Evolutionary conservation across 2,329 filamentous ascomycete species (phyloP).

Genomic region (Diaporthe destruens): DNA sequence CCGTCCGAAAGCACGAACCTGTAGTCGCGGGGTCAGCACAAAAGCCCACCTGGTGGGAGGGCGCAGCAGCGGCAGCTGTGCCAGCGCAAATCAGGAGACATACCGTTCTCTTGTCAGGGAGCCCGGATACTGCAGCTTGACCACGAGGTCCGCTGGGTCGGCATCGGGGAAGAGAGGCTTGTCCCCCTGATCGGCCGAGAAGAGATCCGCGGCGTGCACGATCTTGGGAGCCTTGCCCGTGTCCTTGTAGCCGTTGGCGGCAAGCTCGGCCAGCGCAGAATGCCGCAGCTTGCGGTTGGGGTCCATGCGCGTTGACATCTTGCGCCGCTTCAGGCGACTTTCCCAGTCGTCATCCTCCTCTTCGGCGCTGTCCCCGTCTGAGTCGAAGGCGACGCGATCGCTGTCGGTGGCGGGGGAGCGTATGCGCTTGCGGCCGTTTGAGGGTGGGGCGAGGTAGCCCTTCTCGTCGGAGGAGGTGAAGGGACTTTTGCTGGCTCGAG

Average conservation of each 20-base stretch:
- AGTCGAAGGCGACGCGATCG: conserved; percentile 61
- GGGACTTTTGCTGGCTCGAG: conserved; percentile 39
- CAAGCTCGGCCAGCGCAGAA: conserved; percentile 46
- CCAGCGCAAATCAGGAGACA: conserved; percentile 30
- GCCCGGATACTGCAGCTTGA: conserved; percentile 89
- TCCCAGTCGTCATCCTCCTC: conserved; percentile 67
- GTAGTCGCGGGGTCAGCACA: conserved; percentile 40
- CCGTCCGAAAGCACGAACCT: conserved; percentile 83
- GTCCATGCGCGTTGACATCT: conserved; percentile 55
- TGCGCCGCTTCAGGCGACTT: conserved; percentile 61
- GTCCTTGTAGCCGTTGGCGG: conserved; percentile 29
- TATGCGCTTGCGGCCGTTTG: conserved; percentile 38
- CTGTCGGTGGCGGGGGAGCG: conserved; percentile 60
- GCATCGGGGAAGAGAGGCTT: conserved; percentile 61
- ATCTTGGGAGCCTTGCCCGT: conserved; percentile 61
- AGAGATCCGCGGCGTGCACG: conserved; percentile 71
- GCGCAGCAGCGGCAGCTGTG: not conserved
- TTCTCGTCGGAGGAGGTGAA: conserved; percentile 40
- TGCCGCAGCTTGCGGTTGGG: conserved; percentile 61
- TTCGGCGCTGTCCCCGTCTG: conserved; percentile 63
- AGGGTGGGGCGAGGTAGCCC: conserved; percentile 36
- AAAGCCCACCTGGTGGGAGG: not conserved
- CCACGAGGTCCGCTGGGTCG: conserved; percentile 65
- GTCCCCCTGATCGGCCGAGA: conserved; percentile 63
- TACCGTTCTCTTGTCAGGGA: conserved; percentile 51